Base-by-base conservation (phyloP, 2,329 filamentous ascomycete genomes). In the Coniochaeta sp. region DNA sequence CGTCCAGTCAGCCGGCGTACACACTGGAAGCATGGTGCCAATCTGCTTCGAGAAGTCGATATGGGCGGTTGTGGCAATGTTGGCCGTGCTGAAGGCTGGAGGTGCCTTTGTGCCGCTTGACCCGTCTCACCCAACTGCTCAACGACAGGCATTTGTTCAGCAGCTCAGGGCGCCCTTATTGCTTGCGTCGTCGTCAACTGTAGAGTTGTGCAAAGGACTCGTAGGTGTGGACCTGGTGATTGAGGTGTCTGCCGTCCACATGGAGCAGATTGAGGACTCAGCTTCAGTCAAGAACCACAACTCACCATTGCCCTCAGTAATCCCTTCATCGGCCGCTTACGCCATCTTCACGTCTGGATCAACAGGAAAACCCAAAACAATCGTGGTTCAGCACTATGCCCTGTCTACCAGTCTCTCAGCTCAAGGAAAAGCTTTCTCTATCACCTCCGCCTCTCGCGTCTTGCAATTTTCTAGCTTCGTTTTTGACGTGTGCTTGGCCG, bases 341-440 rank as follows among this genome's bases (percentile, higher is more conserved):
- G 77, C 80, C 62, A 77, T 82, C 63, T 84, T 83, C 67, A 84
- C 82, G 5, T 83, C 81, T 1, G 82, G 82, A n/a, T 83, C 77
- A 28, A 84, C 82, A 0, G 82, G 82, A 5, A 72, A 71, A 16
- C 82, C 82, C 0, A 85, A 85, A 67, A 81, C 80, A 6, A 14
- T 38, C 36, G 36, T 38, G 9, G 4, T 38, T 4, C 7, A 38
- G 9, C 36, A 38, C 16, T 4, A 14, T 4, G 6, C 36, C 12
- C 11, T 38, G 9, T 38, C 7, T 14, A 14, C 36, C 6, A 38
- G 36, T 38, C 7, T 16, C 16, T 6, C 4, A 9, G 7, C 7
- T 7, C 16, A 6, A 14, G 36, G 36, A 4, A 6, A 17, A 38
- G 36, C 9, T 4, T 38, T 38, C 4, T 6, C 4, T 16, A 14